phyloP scores from a whole-genome alignment of 306 rosid genomes.

The Adenanthera pavonina region DNA sequence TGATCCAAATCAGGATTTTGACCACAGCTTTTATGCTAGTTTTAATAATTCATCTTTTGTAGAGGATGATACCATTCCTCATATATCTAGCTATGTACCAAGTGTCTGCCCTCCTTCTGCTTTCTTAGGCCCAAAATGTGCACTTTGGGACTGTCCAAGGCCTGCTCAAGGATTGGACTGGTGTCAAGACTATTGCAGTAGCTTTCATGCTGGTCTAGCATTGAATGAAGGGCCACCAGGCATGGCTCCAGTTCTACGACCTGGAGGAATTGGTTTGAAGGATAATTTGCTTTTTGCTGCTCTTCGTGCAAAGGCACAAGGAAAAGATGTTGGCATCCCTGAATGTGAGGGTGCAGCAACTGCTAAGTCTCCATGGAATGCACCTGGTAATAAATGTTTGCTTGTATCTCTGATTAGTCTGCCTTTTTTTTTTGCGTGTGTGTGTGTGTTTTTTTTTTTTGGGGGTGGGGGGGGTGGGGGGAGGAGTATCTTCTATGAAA shows the following conservation, averaged over 20 bases:
- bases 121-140: conserved; percentile 85
- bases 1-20: conserved; percentile 61
- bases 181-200: conserved; percentile 81
- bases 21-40: conserved; percentile 52
- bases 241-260: conserved; percentile 81
- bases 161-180: conserved; percentile 82
- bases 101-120: conserved; percentile 81
- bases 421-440: background rate
- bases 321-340: conserved; percentile 88
- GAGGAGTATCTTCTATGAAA: background rate
- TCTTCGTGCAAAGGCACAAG: conserved; percentile 75
- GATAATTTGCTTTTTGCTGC: conserved; percentile 80
- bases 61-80: conserved; percentile 57
- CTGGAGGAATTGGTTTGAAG: conserved; percentile 86
- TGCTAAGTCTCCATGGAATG: conserved; percentile 84
- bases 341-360: conserved; percentile 97
- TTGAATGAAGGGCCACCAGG: conserved; percentile 90
- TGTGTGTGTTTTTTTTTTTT: too few species aligned
- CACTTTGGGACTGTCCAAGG: conserved; percentile 93
- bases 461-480: too few species aligned
- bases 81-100: conserved; percentile 67
- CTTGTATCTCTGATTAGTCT: conserved; percentile 19
- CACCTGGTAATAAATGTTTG: conserved; percentile 57
- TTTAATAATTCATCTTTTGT: conserved; percentile 45
- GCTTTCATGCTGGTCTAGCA: conserved; percentile 77